Base-by-base conservation (phyloP, 805 yeast species). In the Zygosaccharomyces kombuchaensis region DNA sequence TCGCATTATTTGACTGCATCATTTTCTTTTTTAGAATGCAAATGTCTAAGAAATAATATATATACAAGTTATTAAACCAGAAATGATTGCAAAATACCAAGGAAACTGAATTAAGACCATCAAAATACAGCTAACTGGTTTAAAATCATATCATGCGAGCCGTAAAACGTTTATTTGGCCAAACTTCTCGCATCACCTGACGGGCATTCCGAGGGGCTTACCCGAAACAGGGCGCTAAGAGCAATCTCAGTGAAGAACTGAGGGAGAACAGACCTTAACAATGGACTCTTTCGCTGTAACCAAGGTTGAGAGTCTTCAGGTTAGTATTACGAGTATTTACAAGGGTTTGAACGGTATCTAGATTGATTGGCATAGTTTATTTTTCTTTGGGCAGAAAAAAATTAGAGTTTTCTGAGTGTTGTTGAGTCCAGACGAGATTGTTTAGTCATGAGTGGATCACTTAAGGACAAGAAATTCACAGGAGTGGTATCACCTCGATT, bases 401-500 rank as follows among this genome's bases (percentile, higher is more conserved):
- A 19, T 5, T 19, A 19, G 32, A 29, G 32, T 29, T n/a, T 10
- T 29, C 14, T 29, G 32, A n/a, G 32, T 13, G 17, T 38, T 21
- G 25, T 16, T 27, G 25, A 38, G 25, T 6, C 22, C 23, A 34
- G 31, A 27, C 19, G 25, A 40, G 31, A n/a, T n/a, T 17, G 16
- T 36, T 43, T 19, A n/a, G 19, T 25, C 31, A 49, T 49, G 53
- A 40, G 48, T 31, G 35, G 46, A 17, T 47, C 51, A 9, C 16
- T 40, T 16, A 52, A 44, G 34, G 53, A 49, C 23, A 46, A 42
- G 34, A 54, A 50, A 45, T 27, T 44, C 23, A 45, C 48, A 10
- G 53, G 53, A 13, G 48, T 54, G 13, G 44, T 54, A 12, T 54
- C 57, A 10, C 57, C 57, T 9, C 35, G 51, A 31, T 54, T 54